Evolutionary conservation across 2,329 filamentous ascomycete species (phyloP).

Genomic region (Erysiphe pisi): DNA sequence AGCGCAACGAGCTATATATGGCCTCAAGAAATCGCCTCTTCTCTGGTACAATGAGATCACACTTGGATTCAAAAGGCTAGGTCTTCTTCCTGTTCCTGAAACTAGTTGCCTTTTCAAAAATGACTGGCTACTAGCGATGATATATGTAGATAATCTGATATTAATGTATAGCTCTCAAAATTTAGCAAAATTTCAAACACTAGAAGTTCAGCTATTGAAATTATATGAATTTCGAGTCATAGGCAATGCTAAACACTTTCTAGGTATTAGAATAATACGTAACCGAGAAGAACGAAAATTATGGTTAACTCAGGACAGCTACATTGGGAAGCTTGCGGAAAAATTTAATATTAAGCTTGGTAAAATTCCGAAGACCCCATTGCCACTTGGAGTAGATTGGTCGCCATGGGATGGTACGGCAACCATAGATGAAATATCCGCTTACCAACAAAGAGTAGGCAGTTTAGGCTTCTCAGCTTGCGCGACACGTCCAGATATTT

Average conservation of each 20-base stretch:
- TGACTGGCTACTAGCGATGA: neutral
- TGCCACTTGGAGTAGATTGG: neutral
- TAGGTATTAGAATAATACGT: slow-evolving; percentile 4
- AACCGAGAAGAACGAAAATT: slow-evolving; percentile 6
- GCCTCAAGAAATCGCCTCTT: slow-evolving; percentile 2
- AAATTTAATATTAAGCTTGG: slow-evolving; percentile 3
- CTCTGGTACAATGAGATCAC: slow-evolving; percentile 24
- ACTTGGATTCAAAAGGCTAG: slow-evolving; percentile 7
- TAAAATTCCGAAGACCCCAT: neutral
- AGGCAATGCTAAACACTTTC: slow-evolving; percentile 22
- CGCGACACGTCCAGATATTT: slow-evolving; percentile 21
- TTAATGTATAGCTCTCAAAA: neutral
- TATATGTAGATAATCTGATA: slow-evolving; percentile 22
- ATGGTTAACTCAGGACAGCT: slow-evolving; percentile 26
- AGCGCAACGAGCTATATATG: slow-evolving; percentile 7
- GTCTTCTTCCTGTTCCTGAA: slow-evolving; percentile 12
- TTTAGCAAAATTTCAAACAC: neutral
- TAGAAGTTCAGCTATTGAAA: slow-evolving; percentile 19
- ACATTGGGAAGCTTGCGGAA: slow-evolving; percentile 23
- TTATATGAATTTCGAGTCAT: slow-evolving; percentile 18
- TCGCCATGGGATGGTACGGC: neutral
- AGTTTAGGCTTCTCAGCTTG: slow-evolving; percentile 17
- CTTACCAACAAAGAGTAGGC: neutral
- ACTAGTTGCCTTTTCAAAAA: slow-evolving; percentile 8
- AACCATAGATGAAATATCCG: slow-evolving; percentile 1